Evolutionary conservation across 441 rosid genomes (phyloP), one percentile per base, ranked within the genome.

Genomic region (Adansonia madagascariensis): DNA sequence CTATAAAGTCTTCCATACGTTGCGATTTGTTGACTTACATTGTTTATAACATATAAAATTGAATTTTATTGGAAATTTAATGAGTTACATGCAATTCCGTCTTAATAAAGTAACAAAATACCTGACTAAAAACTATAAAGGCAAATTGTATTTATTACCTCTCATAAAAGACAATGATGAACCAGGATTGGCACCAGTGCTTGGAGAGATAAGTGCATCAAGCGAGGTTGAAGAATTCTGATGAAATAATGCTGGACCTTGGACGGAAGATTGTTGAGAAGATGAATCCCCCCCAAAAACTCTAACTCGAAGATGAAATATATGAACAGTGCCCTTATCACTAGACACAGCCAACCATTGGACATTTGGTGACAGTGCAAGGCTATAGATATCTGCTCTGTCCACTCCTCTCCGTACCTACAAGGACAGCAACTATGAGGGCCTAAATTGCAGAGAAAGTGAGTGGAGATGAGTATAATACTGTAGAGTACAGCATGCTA

Each of bases 311-410:
- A 95, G 99, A 78, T 94, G 83, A 82, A 95, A 95, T 53, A 93
- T 82, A 75, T 95, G 98, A 75, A 92, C 87, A 81, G 99, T 91
- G 27, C 95, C 96, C 86, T 91, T 92, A 77, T 91, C 94, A 78
- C 98, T 95, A 41, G 97, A 91, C 60, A 92, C 96, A 24, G 92
- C 95, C 77, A 95, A 79, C 98, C 99, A 93, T 83, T 92, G 97
- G 59, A 88, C 91, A 79, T 88, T 87, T 24, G 87, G 87, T 56
- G 98, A 93, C 73, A 92, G 88, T 60, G 97, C 84, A 84, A 95
- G 85, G 75, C 95, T 89, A 65, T 88, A 88, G 80, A 95, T 93
- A 76, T 92, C 97, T 74, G 98, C 97, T 86, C 92, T 87, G 79
- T 91, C 96, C 75, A 89, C 88, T 73, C 98, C 97, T 89, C 97